Percentiles rank a stretch among this genome's conserved stretches.
Evolutionary conservation across 2,329 filamentous ascomycete genomes (phyloP).

Genomic region (Stachybotrys elegans): DNA sequence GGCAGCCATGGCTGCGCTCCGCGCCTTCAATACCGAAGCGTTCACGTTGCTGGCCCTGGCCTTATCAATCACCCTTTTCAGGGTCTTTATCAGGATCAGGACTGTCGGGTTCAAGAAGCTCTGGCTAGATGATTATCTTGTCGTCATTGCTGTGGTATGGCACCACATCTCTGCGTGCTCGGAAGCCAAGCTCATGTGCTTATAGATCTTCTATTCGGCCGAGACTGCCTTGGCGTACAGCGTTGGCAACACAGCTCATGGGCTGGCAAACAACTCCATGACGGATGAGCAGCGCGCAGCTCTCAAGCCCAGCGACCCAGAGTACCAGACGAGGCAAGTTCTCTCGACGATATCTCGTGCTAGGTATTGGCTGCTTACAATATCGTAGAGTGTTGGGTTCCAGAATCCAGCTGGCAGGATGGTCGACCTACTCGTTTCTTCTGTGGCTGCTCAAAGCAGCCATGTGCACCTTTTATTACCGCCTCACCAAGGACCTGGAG

Average conservation of each 20-base stretch:
- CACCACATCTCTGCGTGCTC: background rate
- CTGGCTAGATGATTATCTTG: constrained; percentile 54
- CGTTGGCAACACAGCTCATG: constrained; percentile 41
- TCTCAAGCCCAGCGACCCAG: constrained; percentile 36
- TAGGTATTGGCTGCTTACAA: constrained; percentile 1
- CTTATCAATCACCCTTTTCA: constrained; percentile 42
- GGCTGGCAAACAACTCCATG: constrained; percentile 54
- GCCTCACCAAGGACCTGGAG: constrained; percentile 41
- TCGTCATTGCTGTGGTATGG: constrained; percentile 46
- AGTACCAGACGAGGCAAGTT: constrained; percentile 35
- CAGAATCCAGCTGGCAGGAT: constrained; percentile 51
- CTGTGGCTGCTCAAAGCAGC: constrained; percentile 53
- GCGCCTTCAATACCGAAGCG: constrained; percentile 23
- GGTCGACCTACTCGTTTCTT: constrained; percentile 48
- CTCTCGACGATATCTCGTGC: too few relatives aligned
- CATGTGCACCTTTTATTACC: constrained; percentile 51
- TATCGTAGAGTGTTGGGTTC: constrained; percentile 44
- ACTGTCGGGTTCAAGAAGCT: constrained; percentile 45
- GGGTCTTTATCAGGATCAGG: constrained; percentile 43
- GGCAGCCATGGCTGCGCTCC: constrained; percentile 16
- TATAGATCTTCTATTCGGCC: constrained; percentile 45
- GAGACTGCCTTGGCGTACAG: constrained; percentile 47
- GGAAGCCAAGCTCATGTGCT: background rate
- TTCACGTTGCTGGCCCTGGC: constrained; percentile 45
- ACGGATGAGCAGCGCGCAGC: constrained; percentile 40